A percentile compares a stretch with the other conserved stretches of the same genome.
Conservation (phyloP, 2,329 filamentous ascomycete genomes). For the Aspergillus amoenus region DNA sequence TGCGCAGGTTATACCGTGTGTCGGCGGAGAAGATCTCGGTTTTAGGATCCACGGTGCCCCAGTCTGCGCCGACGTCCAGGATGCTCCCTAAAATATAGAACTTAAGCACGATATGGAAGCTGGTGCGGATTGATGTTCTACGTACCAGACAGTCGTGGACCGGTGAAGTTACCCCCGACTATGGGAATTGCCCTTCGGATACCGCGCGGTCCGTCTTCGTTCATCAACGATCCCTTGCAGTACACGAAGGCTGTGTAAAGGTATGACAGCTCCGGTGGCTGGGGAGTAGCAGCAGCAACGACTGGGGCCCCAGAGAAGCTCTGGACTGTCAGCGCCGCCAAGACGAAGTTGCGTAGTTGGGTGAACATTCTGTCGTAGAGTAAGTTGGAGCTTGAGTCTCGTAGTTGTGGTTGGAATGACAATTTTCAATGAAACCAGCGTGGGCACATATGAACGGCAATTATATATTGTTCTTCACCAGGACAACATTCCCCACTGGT, state of each 20-base stretch:
- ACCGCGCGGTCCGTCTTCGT: slow-evolving; percentile 18
- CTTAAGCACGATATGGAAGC: too few species aligned
- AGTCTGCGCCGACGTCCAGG: slow-evolving; percentile 27
- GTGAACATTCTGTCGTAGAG: slow-evolving; percentile 1
- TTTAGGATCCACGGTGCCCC: slow-evolving; percentile 23
- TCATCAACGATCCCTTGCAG: slow-evolving; percentile 22
- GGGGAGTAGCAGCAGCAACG: background rate
- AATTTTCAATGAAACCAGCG: too few species aligned
- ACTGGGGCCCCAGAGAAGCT: background rate
- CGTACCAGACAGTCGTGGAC: slow-evolving; percentile 22
- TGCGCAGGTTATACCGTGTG: slow-evolving; percentile 29
- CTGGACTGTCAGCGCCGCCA: slow-evolving; percentile 1
- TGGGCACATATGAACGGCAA: too few species aligned
- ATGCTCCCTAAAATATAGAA: slow-evolving; percentile 19
- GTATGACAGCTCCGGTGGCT: slow-evolving; percentile 20
- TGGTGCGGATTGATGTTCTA: background rate
- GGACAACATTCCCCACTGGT: background rate
- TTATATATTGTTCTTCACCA: too few species aligned
- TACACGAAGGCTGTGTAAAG: slow-evolving; percentile 27
- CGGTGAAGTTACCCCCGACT: slow-evolving; percentile 28
- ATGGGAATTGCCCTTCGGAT: slow-evolving; percentile 26
- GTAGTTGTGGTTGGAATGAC: too few species aligned
- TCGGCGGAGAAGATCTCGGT: slow-evolving; percentile 27
- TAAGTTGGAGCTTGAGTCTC: too few species aligned
- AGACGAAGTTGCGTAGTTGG: background rate